Evolutionary conservation across 129 eudicot species (phyloP).

Genomic region (Flaveria brownii): DNA sequence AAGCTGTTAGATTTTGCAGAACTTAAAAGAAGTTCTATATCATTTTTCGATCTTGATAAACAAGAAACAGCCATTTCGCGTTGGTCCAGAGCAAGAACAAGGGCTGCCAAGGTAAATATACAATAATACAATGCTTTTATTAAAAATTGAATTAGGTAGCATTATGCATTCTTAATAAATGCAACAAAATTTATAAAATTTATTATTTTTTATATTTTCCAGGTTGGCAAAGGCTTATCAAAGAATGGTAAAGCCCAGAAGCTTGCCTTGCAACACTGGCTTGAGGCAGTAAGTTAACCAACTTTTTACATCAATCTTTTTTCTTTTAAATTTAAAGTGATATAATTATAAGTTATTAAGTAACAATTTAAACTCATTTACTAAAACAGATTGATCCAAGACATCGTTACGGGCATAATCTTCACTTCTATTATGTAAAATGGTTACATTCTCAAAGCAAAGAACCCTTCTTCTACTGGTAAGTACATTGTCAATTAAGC

Average conservation of each 20-base stretch:
- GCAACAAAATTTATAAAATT: background rate
- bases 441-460: constrained; percentile 88
- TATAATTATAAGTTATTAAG: background rate
- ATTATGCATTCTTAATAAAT: background rate
- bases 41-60: constrained; percentile 86
- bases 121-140: background rate
- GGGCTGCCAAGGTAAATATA: constrained; percentile 84
- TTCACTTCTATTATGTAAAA: constrained; percentile 74
- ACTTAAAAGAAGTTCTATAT: constrained; percentile 85
- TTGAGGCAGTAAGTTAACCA: constrained; percentile 74
- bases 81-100: constrained; percentile 95
- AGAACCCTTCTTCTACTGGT: constrained; percentile 98
- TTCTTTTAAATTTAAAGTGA: background rate
- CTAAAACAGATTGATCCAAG: constrained; percentile 89
- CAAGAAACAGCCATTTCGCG: constrained; percentile 93
- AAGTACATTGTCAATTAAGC: constrained; percentile 19
- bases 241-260: constrained; percentile 87
- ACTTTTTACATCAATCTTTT: constrained; percentile 12
- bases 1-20: constrained; percentile 91
- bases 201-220: constrained; percentile 13
- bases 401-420: constrained; percentile 98
- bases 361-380: background rate
- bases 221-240: constrained; percentile 98
- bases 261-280: constrained; percentile 97
- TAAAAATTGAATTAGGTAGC: background rate